Evolutionary conservation across 176 grass and related monocot species (phyloP).

Genomic region (Alopecurus myosuroides): DNA sequence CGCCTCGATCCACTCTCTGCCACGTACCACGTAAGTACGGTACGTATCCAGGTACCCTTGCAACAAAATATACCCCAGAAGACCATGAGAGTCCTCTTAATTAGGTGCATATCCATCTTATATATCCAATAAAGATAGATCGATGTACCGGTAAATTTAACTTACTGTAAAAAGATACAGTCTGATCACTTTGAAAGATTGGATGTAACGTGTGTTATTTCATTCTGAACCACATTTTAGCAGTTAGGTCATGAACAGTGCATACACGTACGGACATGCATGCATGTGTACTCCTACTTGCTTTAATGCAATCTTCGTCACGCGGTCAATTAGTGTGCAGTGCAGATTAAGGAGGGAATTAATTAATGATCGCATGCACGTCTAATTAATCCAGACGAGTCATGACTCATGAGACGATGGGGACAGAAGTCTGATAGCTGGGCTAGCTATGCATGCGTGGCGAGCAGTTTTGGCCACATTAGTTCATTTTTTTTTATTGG

Average conservation of each 20-base stretch:
- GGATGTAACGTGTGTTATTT: not conserved
- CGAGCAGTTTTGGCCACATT: not conserved
- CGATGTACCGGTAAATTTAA: too few species aligned
- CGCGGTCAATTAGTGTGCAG: not conserved
- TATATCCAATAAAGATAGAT: not conserved
- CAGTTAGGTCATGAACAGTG: not conserved
- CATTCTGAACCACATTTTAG: not conserved
- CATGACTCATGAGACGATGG: slow-evolving; percentile 8
- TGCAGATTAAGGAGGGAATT: not conserved
- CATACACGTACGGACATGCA: not conserved
- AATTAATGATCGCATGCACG: not conserved
- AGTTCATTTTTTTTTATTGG: not conserved
- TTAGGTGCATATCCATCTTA: not conserved
- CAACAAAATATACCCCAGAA: not conserved
- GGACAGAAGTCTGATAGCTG: slow-evolving; percentile 11
- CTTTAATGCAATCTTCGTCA: not conserved
- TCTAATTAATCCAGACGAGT: not conserved
- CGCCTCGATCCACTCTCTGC: not conserved
- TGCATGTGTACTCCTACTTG: not conserved
- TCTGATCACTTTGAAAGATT: not conserved
- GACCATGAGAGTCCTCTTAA: not conserved
- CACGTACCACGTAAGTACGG: not conserved
- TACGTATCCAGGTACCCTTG: not conserved
- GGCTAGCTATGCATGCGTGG: not conserved
- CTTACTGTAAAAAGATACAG: too few species aligned